Base-by-base conservation (phyloP, 192 early-diverging fungal species). In the Chytriomyces confervae region DNA sequence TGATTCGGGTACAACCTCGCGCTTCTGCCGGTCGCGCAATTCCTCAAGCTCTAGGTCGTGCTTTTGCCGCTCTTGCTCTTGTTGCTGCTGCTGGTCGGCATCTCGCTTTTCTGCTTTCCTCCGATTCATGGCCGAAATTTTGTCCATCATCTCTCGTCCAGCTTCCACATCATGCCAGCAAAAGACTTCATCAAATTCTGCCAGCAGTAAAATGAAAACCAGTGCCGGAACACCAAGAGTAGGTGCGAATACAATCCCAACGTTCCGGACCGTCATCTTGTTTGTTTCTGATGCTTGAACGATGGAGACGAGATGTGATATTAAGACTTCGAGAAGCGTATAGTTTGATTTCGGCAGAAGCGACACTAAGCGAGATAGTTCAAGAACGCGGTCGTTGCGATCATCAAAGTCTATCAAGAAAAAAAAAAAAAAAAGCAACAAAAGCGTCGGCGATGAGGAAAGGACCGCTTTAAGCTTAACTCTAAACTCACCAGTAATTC, bases 231-330 rank as follows among this genome's bases (percentile, higher is more conserved):
- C 94, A 24, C 94, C 93, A 2, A 99, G 85, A 6, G 97, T 97
- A 20, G 96, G 96, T 45, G 95, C 92, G 77, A 98, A 98, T 6
- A 99, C 96, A 70, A 98, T 99, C 62, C 95, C 93, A 50, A 99
- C 90, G 87, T 98, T 98, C 27, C 94, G 91, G 65, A 96, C 87
- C 6, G 93, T 97, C 97, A 99, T 99, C 81, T 92, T 93, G 86
- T 99, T 99, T 36, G 90, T 84, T 46, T 91, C 91, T 10, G 91
- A 86, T 64, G 91, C 87, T 69, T 93, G 91, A 23, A 98, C 97
- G 60, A 99, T 91, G 50, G 93, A 84, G 66, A 97, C 92, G 67
- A 99, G 89, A 74, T 99, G 97, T 0, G 92, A 96, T 1, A 94
- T 93, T 66, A 99, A 81, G 4, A 92, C 91, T 47, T 93, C 89